Percentiles rank a stretch among this genome's conserved stretches.
These are phyloP conservation scores for Penicillium maclennaniae DNA, from an alignment of 495 filamentous ascomycete genomes.

Conservation along the genomic window DNA sequence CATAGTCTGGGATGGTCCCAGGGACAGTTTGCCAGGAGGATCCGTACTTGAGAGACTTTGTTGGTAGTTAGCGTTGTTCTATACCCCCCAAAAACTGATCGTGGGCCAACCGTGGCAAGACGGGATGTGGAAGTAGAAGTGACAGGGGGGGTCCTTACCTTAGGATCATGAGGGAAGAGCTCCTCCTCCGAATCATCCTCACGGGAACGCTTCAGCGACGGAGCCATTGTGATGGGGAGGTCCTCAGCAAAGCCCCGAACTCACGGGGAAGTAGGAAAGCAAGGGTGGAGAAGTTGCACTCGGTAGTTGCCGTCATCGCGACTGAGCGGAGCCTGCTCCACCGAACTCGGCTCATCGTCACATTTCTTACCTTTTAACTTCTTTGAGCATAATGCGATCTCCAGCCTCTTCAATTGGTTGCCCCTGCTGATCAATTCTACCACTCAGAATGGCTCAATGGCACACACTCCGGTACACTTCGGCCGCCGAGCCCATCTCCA, in stretches of 20 bases:
- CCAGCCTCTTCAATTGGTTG: neutral
- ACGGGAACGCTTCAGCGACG: constrained; percentile 10
- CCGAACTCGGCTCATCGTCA: neutral
- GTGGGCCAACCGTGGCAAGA: neutral
- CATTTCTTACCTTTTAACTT: neutral
- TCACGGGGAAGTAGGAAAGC: neutral
- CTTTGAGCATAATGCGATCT: neutral
- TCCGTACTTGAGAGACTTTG: neutral
- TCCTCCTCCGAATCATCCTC: constrained; percentile 5
- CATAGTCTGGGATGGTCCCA: constrained; percentile 6
- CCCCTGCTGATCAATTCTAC: neutral
- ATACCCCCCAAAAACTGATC: too few relatives aligned
- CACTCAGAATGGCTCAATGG: neutral
- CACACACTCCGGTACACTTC: neutral
- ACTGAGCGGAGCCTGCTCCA: neutral
- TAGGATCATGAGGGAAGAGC: neutral
- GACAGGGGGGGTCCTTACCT: neutral
- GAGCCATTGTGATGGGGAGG: constrained; percentile 1
- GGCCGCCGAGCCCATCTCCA: neutral
- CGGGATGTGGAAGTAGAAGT: neutral
- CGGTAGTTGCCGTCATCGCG: constrained; percentile 9
- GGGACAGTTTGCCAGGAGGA: constrained; percentile 8
- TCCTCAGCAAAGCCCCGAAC: neutral
- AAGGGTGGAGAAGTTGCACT: neutral
- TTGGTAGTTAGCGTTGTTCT: neutral